phyloP scores from a whole-genome alignment of 106 monocot genomes.

The Iris macrosiphon region DNA sequence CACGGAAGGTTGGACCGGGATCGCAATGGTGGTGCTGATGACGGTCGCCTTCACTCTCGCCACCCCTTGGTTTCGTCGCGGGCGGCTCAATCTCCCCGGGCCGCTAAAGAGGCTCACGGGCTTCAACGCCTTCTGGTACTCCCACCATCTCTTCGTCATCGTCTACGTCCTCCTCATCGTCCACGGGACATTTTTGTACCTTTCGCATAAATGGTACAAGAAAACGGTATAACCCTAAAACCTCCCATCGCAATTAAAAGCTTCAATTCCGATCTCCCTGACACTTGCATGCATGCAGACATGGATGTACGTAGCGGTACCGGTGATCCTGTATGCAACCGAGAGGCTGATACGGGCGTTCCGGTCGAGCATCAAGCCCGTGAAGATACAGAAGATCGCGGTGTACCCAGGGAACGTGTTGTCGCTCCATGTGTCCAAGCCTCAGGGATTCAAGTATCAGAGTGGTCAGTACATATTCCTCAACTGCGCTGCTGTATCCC shows the following conservation, averaged over 20 bases:
- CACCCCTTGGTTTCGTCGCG: slow-evolving; percentile 76
- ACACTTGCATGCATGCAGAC: slow-evolving; percentile 34
- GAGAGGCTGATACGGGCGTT: slow-evolving; percentile 57
- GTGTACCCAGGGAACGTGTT: slow-evolving; percentile 86
- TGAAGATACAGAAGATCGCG: slow-evolving; percentile 79
- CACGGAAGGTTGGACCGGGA: slow-evolving; percentile 90
- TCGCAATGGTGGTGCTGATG: slow-evolving; percentile 88
- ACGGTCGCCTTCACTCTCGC: slow-evolving; percentile 64
- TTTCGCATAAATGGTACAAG: slow-evolving; percentile 63
- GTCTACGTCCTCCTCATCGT: slow-evolving; percentile 83
- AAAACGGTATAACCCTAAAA: slow-evolving; percentile 75
- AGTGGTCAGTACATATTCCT: slow-evolving; percentile 94
- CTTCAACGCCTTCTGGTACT: slow-evolving; percentile 98
- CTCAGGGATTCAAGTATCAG: slow-evolving; percentile 67
- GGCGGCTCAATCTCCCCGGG: slow-evolving; percentile 40
- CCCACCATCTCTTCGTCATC: slow-evolving; percentile 82
- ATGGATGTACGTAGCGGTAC: slow-evolving; percentile 87
- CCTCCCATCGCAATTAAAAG: neutral
- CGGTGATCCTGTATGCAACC: slow-evolving; percentile 49
- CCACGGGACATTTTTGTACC: slow-evolving; percentile 72
- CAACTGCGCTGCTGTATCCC: slow-evolving; percentile 82
- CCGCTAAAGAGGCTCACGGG: slow-evolving; percentile 63
- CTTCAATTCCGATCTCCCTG: neutral
- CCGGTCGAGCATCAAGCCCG: slow-evolving; percentile 58
- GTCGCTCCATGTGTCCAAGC: slow-evolving; percentile 63